Percentiles rank a stretch among this genome's conserved stretches.
Evolutionary conservation across 2,329 filamentous ascomycete genomes (phyloP).

Genomic region (Calycina herbarum): DNA sequence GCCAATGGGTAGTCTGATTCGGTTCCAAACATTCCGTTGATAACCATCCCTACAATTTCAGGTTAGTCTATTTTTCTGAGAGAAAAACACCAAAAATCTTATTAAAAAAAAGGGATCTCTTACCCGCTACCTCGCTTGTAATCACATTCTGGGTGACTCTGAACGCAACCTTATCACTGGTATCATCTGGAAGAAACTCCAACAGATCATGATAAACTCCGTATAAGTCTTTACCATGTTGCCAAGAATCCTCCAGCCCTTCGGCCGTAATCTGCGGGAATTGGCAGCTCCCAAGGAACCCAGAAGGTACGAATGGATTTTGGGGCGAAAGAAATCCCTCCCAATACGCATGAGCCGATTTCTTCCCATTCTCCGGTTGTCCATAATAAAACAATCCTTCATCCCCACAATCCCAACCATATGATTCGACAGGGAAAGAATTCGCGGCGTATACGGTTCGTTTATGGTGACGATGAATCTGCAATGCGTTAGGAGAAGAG

Average conservation of each 20-base stretch:
- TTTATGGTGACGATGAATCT: slow-evolving; percentile 82
- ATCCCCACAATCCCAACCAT: slow-evolving; percentile 72
- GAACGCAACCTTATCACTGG: slow-evolving; percentile 54
- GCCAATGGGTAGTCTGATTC: slow-evolving; percentile 46
- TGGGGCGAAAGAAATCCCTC: slow-evolving; percentile 57
- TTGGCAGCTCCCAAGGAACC: slow-evolving; percentile 73
- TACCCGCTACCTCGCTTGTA: slow-evolving; percentile 70
- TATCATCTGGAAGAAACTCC: slow-evolving; percentile 59
- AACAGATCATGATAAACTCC: slow-evolving; percentile 73
- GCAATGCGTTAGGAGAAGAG: background rate
- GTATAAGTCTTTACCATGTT: slow-evolving; percentile 75
- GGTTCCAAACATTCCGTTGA: slow-evolving; percentile 66
- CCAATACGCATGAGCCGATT: slow-evolving; percentile 63
- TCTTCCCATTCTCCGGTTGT: slow-evolving; percentile 52
- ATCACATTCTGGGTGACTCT: slow-evolving; percentile 82
- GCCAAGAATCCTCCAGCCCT: slow-evolving; percentile 72
- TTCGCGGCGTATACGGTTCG: slow-evolving; percentile 79
- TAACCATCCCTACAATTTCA: slow-evolving; percentile 57
- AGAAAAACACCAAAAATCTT: no score
- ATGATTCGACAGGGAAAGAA: slow-evolving; percentile 71
- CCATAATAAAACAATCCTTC: slow-evolving; percentile 70
- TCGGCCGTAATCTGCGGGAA: slow-evolving; percentile 77
- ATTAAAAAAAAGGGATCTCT: background rate
- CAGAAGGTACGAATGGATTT: slow-evolving; percentile 66
- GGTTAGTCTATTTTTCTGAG: background rate